A percentile compares a stretch with the other conserved stretches of the same genome.
Evolutionary conservation across 164 flowering plant genomes (phyloP).

Genomic region (Nymphaea colorata): DNA sequence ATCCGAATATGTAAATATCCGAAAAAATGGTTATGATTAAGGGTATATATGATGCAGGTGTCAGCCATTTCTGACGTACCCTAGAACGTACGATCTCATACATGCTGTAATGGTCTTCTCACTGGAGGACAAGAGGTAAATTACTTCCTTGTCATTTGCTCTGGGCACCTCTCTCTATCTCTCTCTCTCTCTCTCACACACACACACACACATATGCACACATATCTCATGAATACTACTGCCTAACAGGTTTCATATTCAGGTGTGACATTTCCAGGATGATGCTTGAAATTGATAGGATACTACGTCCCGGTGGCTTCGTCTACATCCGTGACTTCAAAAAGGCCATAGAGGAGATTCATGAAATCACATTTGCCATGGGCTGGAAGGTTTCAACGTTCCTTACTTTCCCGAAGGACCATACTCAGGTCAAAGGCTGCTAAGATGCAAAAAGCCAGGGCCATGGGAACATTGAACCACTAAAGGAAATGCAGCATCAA

Average conservation of each 20-base stretch:
- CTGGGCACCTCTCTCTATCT: background rate
- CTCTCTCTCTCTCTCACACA: background rate
- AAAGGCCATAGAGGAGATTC: slow-evolving; percentile 31
- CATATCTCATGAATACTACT: background rate
- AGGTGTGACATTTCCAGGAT: slow-evolving; percentile 57
- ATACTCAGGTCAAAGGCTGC: slow-evolving; percentile 43
- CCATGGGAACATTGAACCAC: no score
- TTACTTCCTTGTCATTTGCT: background rate
- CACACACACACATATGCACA: no score
- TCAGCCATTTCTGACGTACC: slow-evolving; percentile 80
- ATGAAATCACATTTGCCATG: slow-evolving; percentile 40
- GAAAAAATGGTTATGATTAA: no score
- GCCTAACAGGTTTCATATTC: background rate
- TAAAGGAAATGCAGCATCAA: no score
- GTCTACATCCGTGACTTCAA: slow-evolving; percentile 51
- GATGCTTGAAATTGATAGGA: slow-evolving; percentile 83
- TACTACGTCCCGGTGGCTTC: slow-evolving; percentile 74
- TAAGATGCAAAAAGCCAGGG: slow-evolving; percentile 36
- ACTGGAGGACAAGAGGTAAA: slow-evolving; percentile 52
- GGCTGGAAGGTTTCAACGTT: slow-evolving; percentile 39
- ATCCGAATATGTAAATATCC: no score
- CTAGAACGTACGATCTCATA: slow-evolving; percentile 78
- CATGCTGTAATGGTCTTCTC: slow-evolving; percentile 79
- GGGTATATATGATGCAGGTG: slow-evolving; percentile 30
- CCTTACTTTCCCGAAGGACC: slow-evolving; percentile 56